These are phyloP conservation scores for Fusarium devonianum DNA, from an alignment of 2,329 filamentous ascomycete genomes.

Conservation along the genomic window DNA sequence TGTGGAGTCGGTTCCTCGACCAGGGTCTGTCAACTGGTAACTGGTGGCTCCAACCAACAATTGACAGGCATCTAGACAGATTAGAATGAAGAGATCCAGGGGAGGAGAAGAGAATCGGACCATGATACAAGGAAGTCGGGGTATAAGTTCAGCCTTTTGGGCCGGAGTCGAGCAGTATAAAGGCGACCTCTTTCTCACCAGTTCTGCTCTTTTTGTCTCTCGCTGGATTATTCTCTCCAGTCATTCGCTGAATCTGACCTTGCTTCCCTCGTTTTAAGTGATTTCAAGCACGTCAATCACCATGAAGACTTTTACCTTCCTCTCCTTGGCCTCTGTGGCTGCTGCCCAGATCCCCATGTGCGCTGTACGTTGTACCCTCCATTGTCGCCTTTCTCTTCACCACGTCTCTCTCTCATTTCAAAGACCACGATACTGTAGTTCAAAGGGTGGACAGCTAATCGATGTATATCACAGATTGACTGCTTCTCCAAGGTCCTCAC, in stretches of 20 bases:
- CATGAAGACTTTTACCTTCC: conserved; percentile 12
- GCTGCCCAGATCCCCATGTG: conserved; percentile 9
- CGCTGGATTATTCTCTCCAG: too few relatives aligned
- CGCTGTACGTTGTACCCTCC: neutral
- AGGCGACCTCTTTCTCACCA: too few relatives aligned
- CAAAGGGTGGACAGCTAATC: neutral
- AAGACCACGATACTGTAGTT: neutral
- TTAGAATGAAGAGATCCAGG: too few relatives aligned
- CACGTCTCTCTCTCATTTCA: neutral
- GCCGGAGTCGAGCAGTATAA: too few relatives aligned
- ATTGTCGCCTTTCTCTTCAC: neutral
- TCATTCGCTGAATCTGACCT: conserved; percentile 10
- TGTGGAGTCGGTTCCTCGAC: too few relatives aligned
- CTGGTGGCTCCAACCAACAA: too few relatives aligned
- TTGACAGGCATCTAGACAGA: too few relatives aligned
- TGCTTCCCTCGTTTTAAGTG: conserved; percentile 11
- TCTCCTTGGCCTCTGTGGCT: conserved; percentile 7
- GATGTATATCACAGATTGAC: conserved; percentile 9
- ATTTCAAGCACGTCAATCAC: conserved; percentile 1
- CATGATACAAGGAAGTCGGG: too few relatives aligned
- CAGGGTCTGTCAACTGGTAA: too few relatives aligned
- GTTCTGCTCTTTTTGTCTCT: too few relatives aligned
- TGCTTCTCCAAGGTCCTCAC: conserved; percentile 37
- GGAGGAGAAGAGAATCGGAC: too few relatives aligned
- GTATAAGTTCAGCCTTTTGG: too few relatives aligned